Percentiles rank a stretch among this genome's conserved stretches.
These are phyloP conservation scores for Eimeria falciformis DNA, from an alignment of 169 alveolate species.

Conservation along the genomic window DNA sequence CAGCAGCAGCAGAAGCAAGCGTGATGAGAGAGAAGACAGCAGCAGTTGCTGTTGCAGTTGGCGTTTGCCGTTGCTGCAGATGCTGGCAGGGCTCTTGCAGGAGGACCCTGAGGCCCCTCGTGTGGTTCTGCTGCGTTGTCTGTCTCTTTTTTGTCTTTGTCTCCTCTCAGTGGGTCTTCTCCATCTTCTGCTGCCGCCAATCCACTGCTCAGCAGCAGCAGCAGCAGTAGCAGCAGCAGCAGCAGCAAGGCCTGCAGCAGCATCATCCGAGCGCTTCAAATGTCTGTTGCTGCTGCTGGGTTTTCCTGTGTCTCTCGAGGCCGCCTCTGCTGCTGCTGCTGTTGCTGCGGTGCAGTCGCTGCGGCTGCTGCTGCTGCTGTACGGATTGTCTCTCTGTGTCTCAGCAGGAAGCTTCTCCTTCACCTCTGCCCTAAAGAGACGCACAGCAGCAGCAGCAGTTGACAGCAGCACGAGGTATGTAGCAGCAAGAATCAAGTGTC, in stretches of 20 bases:
- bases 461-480: not conserved
- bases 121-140: not conserved
- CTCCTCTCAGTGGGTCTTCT: not conserved
- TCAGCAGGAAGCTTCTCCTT: not conserved
- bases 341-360: not conserved
- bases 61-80: not conserved
- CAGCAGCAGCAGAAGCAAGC: not conserved
- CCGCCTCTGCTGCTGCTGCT: not conserved
- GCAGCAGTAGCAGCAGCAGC: constrained; percentile 1
- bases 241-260: constrained; percentile 1
- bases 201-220: not conserved
- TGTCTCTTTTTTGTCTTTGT: not conserved
- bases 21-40: not conserved
- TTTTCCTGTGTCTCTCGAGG: not conserved
- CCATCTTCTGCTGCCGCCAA: not conserved
- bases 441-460: not conserved
- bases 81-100: not conserved
- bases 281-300: constrained; percentile 16
- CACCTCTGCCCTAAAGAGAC: not conserved
- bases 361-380: constrained; percentile 8
- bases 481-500: not conserved
- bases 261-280: not conserved
- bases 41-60: not conserved
- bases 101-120: not conserved
- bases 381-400: not conserved